Conservation (phyloP, 768 basidiomycete genomes). For the Mycena amicta region DNA sequence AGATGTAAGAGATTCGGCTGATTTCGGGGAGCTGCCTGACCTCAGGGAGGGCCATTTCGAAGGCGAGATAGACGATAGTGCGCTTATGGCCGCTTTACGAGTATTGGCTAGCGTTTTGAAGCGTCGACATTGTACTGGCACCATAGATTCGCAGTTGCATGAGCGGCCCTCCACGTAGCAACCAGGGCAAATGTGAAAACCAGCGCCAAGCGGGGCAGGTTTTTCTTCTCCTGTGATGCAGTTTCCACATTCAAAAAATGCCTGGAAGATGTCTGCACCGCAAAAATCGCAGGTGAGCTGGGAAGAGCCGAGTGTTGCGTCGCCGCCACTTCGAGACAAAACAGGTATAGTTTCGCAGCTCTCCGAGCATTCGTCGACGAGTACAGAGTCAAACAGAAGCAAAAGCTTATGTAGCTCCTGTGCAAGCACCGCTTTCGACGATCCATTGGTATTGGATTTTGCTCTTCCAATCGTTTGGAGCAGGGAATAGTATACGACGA, state of each 20-base stretch:
- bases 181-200: constrained; percentile 60
- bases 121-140: constrained; percentile 57
- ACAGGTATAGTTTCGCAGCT: constrained; percentile 24
- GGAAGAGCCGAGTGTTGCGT: constrained; percentile 19
- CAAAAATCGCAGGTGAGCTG: constrained; percentile 75
- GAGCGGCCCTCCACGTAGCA: constrained; percentile 80
- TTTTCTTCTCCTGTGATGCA: constrained; percentile 37
- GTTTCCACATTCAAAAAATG: constrained; percentile 69
- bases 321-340: constrained; percentile 7
- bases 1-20: no score
- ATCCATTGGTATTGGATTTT: constrained; percentile 1
- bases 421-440: constrained; percentile 2
- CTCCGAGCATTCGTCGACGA: constrained; percentile 25
- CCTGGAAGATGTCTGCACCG: constrained; percentile 78
- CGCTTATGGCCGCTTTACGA: constrained; percentile 36
- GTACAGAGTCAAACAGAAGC: constrained; percentile 17
- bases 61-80: constrained; percentile 8
- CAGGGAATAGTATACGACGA: constrained; percentile 60
- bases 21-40: background rate
- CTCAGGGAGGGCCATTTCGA: background rate
- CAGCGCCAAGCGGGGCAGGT: constrained; percentile 36
- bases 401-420: constrained; percentile 8
- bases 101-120: constrained; percentile 47
- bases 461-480: constrained; percentile 25
- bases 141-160: constrained; percentile 67